Conservation (phyloP, 2,329 filamentous ascomycete species). For the Cytospora chrysosperma region DNA sequence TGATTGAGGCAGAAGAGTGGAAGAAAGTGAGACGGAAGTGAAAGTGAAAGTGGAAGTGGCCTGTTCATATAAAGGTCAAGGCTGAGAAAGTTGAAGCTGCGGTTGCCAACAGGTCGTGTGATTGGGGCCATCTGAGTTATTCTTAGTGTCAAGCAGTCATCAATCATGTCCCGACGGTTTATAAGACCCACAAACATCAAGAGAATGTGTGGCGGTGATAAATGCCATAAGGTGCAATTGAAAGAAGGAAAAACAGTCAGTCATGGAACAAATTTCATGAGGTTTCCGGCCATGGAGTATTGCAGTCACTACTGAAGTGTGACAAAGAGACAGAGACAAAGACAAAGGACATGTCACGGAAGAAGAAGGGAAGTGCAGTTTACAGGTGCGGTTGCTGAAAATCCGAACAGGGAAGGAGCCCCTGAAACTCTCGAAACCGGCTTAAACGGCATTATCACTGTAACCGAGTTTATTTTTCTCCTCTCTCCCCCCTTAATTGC, state of each 20-base stretch:
- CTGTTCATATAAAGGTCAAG: background rate
- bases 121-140: constrained; percentile 18
- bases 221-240: background rate
- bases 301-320: background rate
- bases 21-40: background rate
- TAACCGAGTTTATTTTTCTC: background rate
- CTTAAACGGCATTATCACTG: background rate
- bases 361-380: background rate
- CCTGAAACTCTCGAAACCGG: constrained; percentile 11
- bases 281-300: background rate
- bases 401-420: constrained; percentile 19
- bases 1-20: background rate
- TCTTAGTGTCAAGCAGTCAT: constrained; percentile 17
- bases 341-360: background rate
- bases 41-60: background rate
- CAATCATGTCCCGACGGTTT: constrained; percentile 13
- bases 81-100: background rate
- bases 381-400: background rate
- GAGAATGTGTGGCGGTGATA: background rate
- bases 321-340: background rate
- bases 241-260: background rate
- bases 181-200: constrained; percentile 8
- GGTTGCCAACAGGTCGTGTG: constrained; percentile 1
- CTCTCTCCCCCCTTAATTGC: background rate
- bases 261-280: background rate